Evolutionary conservation across 192 early-diverging fungal genomes (phyloP).

Genomic region (Linnemannia hyalina): DNA sequence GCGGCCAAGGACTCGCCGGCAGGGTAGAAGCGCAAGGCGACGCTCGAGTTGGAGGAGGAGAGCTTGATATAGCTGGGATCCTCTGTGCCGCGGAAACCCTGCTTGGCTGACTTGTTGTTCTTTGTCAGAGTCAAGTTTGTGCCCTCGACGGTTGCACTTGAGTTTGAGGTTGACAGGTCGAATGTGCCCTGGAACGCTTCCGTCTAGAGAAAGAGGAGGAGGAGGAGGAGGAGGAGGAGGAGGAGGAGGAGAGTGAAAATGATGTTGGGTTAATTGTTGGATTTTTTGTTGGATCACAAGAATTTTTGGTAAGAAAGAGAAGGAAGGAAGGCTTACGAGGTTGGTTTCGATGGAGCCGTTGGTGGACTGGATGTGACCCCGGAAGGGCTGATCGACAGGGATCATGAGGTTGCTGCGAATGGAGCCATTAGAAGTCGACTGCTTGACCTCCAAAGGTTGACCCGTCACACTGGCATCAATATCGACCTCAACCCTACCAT

Average conservation of each 20-base stretch:
- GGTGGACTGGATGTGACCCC: slow-evolving; percentile 12
- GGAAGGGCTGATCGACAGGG: slow-evolving; percentile 9
- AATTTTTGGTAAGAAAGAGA: not conserved
- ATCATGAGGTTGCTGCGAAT: slow-evolving; percentile 34
- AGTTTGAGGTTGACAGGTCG: slow-evolving; percentile 22
- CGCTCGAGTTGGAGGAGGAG: slow-evolving; percentile 20
- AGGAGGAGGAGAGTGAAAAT: not conserved
- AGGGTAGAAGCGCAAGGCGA: slow-evolving; percentile 31
- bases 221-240: not conserved
- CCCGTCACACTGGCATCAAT: slow-evolving; percentile 27
- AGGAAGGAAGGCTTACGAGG: slow-evolving; percentile 26
- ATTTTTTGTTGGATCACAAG: not conserved
- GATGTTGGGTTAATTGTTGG: not conserved
- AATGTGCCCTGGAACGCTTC: slow-evolving; percentile 43
- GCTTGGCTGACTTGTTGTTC: slow-evolving; percentile 27
- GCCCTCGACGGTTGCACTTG: slow-evolving; percentile 23
- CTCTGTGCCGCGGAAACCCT: slow-evolving; percentile 15
- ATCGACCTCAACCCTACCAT: slow-evolving; percentile 24
- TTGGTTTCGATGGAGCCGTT: slow-evolving; percentile 33
- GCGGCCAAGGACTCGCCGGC: slow-evolving; percentile 14
- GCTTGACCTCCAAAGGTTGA: slow-evolving; percentile 27
- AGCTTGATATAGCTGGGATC: slow-evolving; percentile 35
- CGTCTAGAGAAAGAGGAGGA: slow-evolving; percentile 11
- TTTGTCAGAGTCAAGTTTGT: slow-evolving; percentile 16
- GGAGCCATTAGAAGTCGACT: slow-evolving; percentile 12